Base-by-base conservation (phyloP, 1,284 basidiomycete species). In the Ganoderma sinense region DNA sequence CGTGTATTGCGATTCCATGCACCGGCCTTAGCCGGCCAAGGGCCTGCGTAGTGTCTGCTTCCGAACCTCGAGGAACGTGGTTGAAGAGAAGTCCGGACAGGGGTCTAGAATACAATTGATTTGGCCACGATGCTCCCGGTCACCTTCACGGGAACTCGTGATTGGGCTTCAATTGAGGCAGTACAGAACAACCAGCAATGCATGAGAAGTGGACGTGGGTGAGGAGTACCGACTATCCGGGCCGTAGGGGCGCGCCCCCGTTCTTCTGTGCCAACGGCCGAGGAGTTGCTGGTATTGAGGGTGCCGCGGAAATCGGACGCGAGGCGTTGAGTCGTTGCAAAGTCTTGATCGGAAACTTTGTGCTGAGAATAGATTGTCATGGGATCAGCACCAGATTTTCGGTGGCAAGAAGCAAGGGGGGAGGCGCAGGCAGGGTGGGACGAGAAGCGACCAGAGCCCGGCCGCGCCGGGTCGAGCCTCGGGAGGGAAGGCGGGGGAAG, bases 331-430 rank as follows among this genome's bases (percentile, higher is more conserved):
- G 87, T 18, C 94, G 90, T 75, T 94, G 92, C 8, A 97, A 87
- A 1, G 94, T 94, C 78, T 95, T 95, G 79, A 96, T 90, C 10
- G 96, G 95, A 84, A 97, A 97, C 78, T 96, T 96, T n/a, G 95
- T 97, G 74, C 94, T 96, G 78, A 51, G 71, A 31, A 45, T 48
- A 68, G 29, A 26, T 56, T 31, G 58, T 45, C 31, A 56, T n/a
- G 43, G 41, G 56, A 55, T 71, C 58, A 71, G 68, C 51, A 29
- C 26, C 31, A 48, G 56, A 60, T 16, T n/a, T 31, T 59, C 56
- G 29, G n/a, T 5, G 16, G 39, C 40, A 39, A 29, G 51, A 26
- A n/a, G 53, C 16, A 56, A 18, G 26, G 13, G 53, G 29, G 31
- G 43, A 45, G 41, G 36, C 20, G 36, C 56, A 41, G 33, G 63